Evolutionary conservation across 805 yeast species (phyloP), one percentile per base, ranked within the genome.

Genomic region (Clavispora carvajalis): DNA sequence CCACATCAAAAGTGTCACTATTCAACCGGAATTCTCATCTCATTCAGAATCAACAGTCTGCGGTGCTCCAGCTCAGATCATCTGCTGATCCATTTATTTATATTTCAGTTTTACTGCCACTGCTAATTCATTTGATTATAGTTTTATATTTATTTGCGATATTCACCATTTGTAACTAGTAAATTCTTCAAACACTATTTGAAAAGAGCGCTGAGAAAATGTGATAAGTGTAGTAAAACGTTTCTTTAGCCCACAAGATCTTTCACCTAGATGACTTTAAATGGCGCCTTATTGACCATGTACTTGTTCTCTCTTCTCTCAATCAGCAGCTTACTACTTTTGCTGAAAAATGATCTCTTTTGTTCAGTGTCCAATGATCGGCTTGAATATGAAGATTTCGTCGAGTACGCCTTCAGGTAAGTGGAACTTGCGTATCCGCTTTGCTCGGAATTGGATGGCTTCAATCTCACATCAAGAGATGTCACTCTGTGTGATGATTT

Each of bases 1-100:
- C 57, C 96, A 95, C 34, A 82, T 91, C 45, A 95, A 90, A 55
- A 84, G 93, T 26, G 95, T 91, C 15, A 91, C 99, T 1, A 90
- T 93, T 37, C 99, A 91, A 64, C 99, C 99, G 0, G 99, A 91
- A 65, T 93, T 91, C 54, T 59, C 29, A 7, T 18, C 22, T 16
- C 12, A 11, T 6, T 15, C 31, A 5, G 31, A 28, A 8, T 7
- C 31, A 11, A 12, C 31, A 5, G 31, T 28, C 8, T 28, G 31
- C 12, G 19, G 19, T 15, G 31, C 31, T 9, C 31, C 31, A 28
- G 12, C 5, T 15, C 12, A 9, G 18, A 8, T 11, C n/a, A 4
- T 5, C 3, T 16, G 19, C 19, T 28, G 16, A 28, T 16, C 3
- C n/a, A n/a, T n/a, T n/a, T n/a, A n/a, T n/a, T n/a, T n/a, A n/a